These are phyloP conservation scores for Macrolepiota fuliginosa DNA, from an alignment of 768 basidiomycete genomes.

Conservation along the genomic window DNA sequence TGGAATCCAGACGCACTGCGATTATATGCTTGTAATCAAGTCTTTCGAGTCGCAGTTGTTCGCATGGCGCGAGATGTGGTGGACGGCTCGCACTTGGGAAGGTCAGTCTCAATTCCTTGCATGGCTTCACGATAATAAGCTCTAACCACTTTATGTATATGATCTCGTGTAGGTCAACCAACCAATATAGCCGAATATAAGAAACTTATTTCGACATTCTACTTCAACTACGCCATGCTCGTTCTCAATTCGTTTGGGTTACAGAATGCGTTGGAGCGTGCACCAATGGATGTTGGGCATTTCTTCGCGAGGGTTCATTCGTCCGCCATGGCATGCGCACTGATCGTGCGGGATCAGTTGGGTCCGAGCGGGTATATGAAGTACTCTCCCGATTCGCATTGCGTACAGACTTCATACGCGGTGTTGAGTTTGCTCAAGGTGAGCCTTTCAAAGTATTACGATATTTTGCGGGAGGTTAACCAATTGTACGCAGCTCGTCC, in stretches of 20 bases:
- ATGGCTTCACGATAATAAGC: background rate
- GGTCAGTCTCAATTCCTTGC: constrained; percentile 23
- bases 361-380: constrained; percentile 74
- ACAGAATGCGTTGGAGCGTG: constrained; percentile 89
- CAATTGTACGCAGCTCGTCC: constrained; percentile 54
- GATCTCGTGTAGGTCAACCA: constrained; percentile 28
- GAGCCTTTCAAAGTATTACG: constrained; percentile 17
- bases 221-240: constrained; percentile 82
- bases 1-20: constrained; percentile 79
- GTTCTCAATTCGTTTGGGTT: constrained; percentile 95
- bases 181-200: constrained; percentile 38
- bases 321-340: constrained; percentile 67
- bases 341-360: constrained; percentile 74
- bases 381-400: constrained; percentile 88
- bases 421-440: constrained; percentile 92
- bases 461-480: background rate
- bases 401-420: constrained; percentile 91
- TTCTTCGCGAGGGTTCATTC: constrained; percentile 81
- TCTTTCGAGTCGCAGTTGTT: constrained; percentile 79
- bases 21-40: constrained; percentile 83
- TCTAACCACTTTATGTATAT: too few relatives aligned
- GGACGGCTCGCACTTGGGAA: constrained; percentile 30
- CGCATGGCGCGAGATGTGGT: constrained; percentile 57
- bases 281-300: constrained; percentile 70
- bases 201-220: constrained; percentile 60